A percentile compares a stretch with the other conserved stretches of the same genome.
phyloP scores from a whole-genome alignment of 2,329 filamentous ascomycete genomes.

The Cordyceps cicadae region DNA sequence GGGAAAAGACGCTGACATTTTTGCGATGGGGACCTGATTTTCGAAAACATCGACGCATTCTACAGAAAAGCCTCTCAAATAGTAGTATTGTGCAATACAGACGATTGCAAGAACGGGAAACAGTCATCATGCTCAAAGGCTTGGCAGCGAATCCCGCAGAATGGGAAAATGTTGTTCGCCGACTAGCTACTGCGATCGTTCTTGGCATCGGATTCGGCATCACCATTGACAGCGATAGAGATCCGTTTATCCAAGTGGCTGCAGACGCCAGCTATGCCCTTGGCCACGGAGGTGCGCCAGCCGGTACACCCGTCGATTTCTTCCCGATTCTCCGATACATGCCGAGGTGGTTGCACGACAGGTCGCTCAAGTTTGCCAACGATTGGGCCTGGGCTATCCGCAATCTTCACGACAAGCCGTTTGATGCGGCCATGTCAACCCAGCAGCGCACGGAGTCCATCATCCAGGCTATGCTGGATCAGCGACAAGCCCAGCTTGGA shows the following conservation, averaged over 20 bases:
- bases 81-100: slow-evolving; percentile 28
- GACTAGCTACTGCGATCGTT: slow-evolving; percentile 34
- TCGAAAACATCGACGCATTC: slow-evolving; percentile 34
- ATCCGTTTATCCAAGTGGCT: slow-evolving; percentile 34
- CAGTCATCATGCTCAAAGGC: slow-evolving; percentile 21
- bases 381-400: slow-evolving; percentile 27
- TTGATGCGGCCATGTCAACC: slow-evolving; percentile 25
- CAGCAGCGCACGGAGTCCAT: slow-evolving; percentile 23
- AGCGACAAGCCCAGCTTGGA: slow-evolving; percentile 18
- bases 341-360: slow-evolving; percentile 29
- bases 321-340: slow-evolving; percentile 37
- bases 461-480: slow-evolving; percentile 20
- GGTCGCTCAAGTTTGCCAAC: slow-evolving; percentile 22
- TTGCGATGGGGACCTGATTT: slow-evolving; percentile 34
- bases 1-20: slow-evolving; percentile 38
- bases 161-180: slow-evolving; percentile 30
- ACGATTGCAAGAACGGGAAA: slow-evolving; percentile 28
- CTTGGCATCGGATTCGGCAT: slow-evolving; percentile 37
- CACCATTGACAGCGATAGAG: slow-evolving; percentile 25
- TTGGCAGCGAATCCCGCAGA: slow-evolving; percentile 23
- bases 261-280: slow-evolving; percentile 22
- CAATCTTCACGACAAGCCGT: slow-evolving; percentile 37
- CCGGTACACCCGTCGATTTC: slow-evolving; percentile 35
- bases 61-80: slow-evolving; percentile 36
- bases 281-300: slow-evolving; percentile 22